Conservation (phyloP, 441 rosid genomes). For the Codiaeum variegatum region DNA sequence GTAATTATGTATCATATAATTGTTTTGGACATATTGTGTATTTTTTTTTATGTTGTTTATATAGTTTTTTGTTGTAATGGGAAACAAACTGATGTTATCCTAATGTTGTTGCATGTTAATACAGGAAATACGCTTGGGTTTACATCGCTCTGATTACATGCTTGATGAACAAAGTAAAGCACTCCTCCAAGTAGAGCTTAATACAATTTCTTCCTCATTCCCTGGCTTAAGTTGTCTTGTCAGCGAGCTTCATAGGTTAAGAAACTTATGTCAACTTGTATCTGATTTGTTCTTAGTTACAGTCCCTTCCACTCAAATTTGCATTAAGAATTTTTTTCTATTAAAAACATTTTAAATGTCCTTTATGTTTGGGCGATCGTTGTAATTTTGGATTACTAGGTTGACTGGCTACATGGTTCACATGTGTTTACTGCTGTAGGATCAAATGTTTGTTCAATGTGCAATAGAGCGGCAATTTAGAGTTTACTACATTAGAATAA, state of each 20-base stretch:
- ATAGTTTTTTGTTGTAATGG: background rate
- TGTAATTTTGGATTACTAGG: background rate
- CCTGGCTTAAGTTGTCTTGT: constrained; percentile 78
- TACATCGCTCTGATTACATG: constrained; percentile 98
- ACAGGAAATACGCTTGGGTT: constrained; percentile 90
- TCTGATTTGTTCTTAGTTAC: constrained; percentile 5
- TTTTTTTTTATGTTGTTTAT: constrained; percentile 6
- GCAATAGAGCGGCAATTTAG: background rate
- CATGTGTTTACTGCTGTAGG: background rate
- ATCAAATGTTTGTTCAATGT: background rate
- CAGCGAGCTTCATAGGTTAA: constrained; percentile 85
- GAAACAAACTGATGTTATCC: background rate
- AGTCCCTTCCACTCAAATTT: background rate
- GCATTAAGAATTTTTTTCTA: background rate
- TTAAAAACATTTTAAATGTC: background rate
- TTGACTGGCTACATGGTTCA: background rate
- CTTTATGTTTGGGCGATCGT: background rate
- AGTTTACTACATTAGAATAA: background rate
- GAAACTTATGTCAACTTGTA: constrained; percentile 6
- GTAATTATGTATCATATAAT: constrained; percentile 28
- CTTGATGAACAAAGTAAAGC: constrained; percentile 89
- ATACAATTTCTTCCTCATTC: constrained; percentile 84
- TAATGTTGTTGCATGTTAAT: constrained; percentile 21
- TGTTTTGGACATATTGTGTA: background rate
- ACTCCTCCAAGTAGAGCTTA: constrained; percentile 92